phyloP scores from a whole-genome alignment of 768 basidiomycete genomes.

The Chalciporus pseudorubinellus region DNA sequence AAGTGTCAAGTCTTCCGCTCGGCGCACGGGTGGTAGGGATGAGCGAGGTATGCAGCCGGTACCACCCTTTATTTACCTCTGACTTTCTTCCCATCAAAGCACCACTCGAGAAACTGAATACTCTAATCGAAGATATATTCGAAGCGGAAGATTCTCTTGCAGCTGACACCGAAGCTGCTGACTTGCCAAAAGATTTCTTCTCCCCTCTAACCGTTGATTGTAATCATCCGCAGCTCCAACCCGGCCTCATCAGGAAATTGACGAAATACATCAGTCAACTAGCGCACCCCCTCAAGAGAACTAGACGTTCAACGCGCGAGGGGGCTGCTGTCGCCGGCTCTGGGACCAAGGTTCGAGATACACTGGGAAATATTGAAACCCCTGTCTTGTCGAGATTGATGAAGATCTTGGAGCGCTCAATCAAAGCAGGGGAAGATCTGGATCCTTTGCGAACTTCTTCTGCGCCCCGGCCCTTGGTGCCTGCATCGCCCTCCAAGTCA shows the following conservation, averaged over 20 bases:
- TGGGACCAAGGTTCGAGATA: constrained; percentile 49
- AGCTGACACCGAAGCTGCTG: constrained; percentile 47
- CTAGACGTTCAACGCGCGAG: constrained; percentile 46
- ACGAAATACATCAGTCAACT: constrained; percentile 67
- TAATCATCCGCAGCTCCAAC: constrained; percentile 58
- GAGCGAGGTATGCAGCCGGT: constrained; percentile 52
- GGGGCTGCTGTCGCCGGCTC: constrained; percentile 28
- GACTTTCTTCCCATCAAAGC: constrained; percentile 33
- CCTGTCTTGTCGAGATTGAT: constrained; percentile 60
- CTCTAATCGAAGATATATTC: constrained; percentile 81
- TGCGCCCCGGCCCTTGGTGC: constrained; percentile 14
- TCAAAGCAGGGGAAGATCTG: constrained; percentile 71
- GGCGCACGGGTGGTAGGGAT: constrained; percentile 71
- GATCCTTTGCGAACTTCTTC: constrained; percentile 59
- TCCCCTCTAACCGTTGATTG: constrained; percentile 58
- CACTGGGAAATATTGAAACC: constrained; percentile 68
- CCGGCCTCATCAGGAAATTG: constrained; percentile 61
- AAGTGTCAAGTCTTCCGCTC: constrained; percentile 47
- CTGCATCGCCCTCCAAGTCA: constrained; percentile 40
- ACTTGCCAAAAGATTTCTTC: constrained; percentile 62
- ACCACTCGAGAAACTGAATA: constrained; percentile 72
- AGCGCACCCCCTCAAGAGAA: constrained; percentile 65
- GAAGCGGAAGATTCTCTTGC: constrained; percentile 74
- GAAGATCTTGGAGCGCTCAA: constrained; percentile 76
- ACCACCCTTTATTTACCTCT: neutral